Base-by-base conservation (phyloP, 202 grass and related monocot species). In the Dendrocalamus latiflorus region DNA sequence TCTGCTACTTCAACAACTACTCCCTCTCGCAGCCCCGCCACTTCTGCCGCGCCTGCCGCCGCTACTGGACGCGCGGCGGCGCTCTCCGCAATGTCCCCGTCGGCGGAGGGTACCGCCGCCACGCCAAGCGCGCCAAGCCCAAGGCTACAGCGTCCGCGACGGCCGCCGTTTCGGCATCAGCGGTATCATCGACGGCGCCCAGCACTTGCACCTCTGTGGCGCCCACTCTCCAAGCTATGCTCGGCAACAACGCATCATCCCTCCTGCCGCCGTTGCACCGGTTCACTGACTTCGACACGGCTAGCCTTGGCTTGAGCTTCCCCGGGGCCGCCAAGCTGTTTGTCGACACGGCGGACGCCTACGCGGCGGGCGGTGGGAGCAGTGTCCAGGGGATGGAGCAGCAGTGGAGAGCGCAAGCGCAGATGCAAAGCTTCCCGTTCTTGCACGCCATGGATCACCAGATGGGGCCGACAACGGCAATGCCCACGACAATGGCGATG, bases 1-100 rank as follows among this genome's bases (percentile, higher is more conserved):
- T 97, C 72, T 97, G 94, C 87, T 97, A 93, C 84, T 97, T 97
- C 86, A 97, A 97, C 89, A 97, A 97, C 91, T 97, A 97, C 89
- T 77, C 57, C 24, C 56, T 77, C 17, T 62, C 87, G 22, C 91
- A 94, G 77, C 91, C 94, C 3, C 87, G 90, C 20, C 91, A 92
- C 64, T 90, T 92, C 85, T 94, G 94, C 80, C 90, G 89, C 45
- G 89, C 90, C 0, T 97, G 94, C 70, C 90, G 91, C 54, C 94
- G 94, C 57, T 97, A 97, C 81, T 97, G 94, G 91, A 97, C 94
- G 3, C 87, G 21, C 16, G 87, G 82, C 14, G 87, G 76, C n/a
- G 67, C 81, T 6, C 79, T 89, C 63, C 87, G 82, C 68, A 89
- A 81, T n/a, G 76, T 89, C 20, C 87, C 82, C 2, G 30, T 89